Percentiles rank a stretch among this genome's conserved stretches.
These are phyloP conservation scores for Mercurialis annua DNA, from an alignment of 345 rosid genomes.

Conservation along the genomic window DNA sequence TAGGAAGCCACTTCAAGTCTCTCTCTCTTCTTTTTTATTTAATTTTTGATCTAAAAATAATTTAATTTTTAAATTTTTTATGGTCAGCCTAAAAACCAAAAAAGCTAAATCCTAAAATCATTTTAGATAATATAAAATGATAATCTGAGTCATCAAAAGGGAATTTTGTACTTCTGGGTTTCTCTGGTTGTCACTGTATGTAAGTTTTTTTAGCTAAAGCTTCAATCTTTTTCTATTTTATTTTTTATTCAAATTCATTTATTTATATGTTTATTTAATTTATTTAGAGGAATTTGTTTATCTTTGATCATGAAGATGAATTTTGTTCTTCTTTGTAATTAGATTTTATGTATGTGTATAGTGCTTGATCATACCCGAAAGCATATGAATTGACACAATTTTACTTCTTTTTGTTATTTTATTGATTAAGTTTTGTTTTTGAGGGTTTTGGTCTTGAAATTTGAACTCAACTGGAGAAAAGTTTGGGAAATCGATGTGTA, in stretches of 20 bases:
- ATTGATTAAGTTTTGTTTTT: background rate
- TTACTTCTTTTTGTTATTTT: background rate
- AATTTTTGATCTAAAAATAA: background rate
- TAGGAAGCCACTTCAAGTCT: background rate
- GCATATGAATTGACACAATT: background rate
- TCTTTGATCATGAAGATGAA: background rate
- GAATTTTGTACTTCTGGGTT: conserved; percentile 2
- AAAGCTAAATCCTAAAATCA: background rate
- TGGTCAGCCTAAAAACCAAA: background rate
- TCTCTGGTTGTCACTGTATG: background rate
- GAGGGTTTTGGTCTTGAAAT: background rate
- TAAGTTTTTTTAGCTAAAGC: conserved; percentile 12
- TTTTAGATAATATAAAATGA: background rate
- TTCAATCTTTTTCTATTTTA: background rate
- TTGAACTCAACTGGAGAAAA: background rate
- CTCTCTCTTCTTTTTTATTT: background rate
- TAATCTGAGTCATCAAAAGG: conserved; percentile 7
- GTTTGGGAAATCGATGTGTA: background rate
- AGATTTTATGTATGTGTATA: background rate
- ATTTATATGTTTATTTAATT: background rate
- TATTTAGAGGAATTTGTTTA: background rate
- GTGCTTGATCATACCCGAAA: conserved; percentile 1
- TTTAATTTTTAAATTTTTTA: background rate
- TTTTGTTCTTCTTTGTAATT: background rate
- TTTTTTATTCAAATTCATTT: background rate